Conservation (phyloP, 2,329 filamentous ascomycete genomes). For the Fusarium newnesense region DNA sequence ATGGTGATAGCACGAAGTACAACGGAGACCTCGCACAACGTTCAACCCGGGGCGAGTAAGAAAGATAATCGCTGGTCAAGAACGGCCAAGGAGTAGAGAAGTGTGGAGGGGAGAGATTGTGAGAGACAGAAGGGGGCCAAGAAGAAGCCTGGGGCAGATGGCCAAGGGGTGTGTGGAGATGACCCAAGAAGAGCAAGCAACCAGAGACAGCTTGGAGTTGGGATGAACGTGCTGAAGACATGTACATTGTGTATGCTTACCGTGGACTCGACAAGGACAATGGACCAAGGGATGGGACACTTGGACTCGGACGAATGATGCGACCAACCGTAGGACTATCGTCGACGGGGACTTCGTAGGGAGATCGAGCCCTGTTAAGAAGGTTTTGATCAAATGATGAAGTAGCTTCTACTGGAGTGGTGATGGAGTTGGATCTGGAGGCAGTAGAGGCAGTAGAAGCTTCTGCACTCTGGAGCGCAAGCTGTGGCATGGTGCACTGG, state of each 20-base stretch:
- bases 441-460: conserved; percentile 42
- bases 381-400: conserved; percentile 18
- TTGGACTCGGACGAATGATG: conserved; percentile 40
- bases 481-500: conserved; percentile 63
- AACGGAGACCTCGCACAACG: conserved; percentile 42
- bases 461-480: conserved; percentile 59
- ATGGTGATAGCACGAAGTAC: conserved; percentile 35
- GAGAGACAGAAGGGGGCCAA: conserved; percentile 39
- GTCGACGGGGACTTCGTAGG: conserved; percentile 45
- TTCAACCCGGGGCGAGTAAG: conserved; percentile 25
- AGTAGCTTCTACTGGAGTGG: conserved; percentile 24
- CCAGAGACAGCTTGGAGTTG: conserved; percentile 22
- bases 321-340: conserved; percentile 61
- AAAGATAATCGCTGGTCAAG: conserved; percentile 29
- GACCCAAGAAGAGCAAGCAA: conserved; percentile 16
- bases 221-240: conserved; percentile 30
- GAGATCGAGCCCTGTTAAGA: conserved; percentile 29
- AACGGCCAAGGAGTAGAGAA: conserved; percentile 23
- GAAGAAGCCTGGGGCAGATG: conserved; percentile 36
- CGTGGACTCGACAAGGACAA: conserved; percentile 41
- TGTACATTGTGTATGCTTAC: conserved; percentile 38
- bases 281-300: conserved; percentile 35
- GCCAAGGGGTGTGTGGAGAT: conserved; percentile 38
- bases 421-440: conserved; percentile 24
- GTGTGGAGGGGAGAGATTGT: conserved; percentile 39